Evolutionary conservation across 306 rosid genomes (phyloP).

Genomic region (Inga oerstediana): DNA sequence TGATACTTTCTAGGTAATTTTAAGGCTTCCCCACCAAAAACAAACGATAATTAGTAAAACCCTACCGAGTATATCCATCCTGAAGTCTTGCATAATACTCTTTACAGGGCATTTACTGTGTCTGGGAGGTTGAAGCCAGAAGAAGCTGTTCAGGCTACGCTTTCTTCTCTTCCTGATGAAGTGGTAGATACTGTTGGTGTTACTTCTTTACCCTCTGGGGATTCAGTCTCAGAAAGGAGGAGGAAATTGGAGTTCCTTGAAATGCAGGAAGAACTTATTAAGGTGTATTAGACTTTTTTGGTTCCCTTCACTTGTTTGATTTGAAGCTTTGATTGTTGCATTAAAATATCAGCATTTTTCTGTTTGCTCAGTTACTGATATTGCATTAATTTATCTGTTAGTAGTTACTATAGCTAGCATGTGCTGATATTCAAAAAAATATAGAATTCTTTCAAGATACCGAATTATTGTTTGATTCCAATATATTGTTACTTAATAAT

Average conservation of each 20-base stretch:
- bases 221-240: slow-evolving; percentile 87
- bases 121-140: slow-evolving; percentile 84
- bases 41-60: not conserved
- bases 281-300: slow-evolving; percentile 53
- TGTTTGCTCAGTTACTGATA: slow-evolving; percentile 23
- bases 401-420: not conserved
- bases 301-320: slow-evolving; percentile 14
- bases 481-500: not conserved
- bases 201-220: slow-evolving; percentile 88
- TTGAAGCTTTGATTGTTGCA: slow-evolving; percentile 14
- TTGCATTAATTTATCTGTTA: slow-evolving; percentile 26
- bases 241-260: slow-evolving; percentile 93
- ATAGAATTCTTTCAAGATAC: not conserved
- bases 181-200: slow-evolving; percentile 91
- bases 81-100: slow-evolving; percentile 34
- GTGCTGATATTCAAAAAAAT: not conserved
- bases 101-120: slow-evolving; percentile 79
- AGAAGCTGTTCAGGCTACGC: slow-evolving; percentile 87
- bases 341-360: slow-evolving; percentile 30
- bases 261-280: slow-evolving; percentile 93
- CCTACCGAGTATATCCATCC: slow-evolving; percentile 23
- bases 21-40: slow-evolving; percentile 1
- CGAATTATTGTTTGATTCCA: slow-evolving; percentile 25
- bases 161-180: slow-evolving; percentile 96
- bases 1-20: slow-evolving; percentile 94